These are phyloP conservation scores for Amaranthus hypochondriacus DNA, from an alignment of 148 eudicot species.

Conservation along the genomic window DNA sequence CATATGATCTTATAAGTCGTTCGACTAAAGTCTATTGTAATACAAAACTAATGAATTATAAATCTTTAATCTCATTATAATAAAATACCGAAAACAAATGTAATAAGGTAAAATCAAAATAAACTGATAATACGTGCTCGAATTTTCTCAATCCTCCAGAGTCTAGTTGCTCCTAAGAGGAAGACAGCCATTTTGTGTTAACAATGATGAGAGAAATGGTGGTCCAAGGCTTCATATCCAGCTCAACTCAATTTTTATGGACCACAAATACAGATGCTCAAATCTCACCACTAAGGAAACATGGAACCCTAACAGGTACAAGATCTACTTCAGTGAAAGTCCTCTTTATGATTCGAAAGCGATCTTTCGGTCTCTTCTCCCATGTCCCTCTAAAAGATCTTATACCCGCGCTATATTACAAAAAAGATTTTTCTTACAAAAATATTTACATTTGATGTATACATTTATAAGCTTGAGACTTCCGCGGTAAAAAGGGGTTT, in stretches of 20 bases:
- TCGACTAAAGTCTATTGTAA: too few species aligned
- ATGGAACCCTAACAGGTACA: slow-evolving; percentile 17
- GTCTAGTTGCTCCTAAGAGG: slow-evolving; percentile 13
- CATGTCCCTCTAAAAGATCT: background rate
- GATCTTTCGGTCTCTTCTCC: background rate
- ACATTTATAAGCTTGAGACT: background rate
- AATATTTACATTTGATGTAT: slow-evolving; percentile 9
- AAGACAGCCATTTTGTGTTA: slow-evolving; percentile 18
- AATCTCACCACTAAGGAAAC: slow-evolving; percentile 25
- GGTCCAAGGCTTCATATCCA: slow-evolving; percentile 15
- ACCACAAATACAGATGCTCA: slow-evolving; percentile 6
- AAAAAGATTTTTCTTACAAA: slow-evolving; percentile 1
- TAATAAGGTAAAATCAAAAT: background rate
- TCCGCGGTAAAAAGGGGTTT: background rate
- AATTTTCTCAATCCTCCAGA: background rate
- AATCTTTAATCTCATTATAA: too few species aligned
- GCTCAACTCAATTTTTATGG: slow-evolving; percentile 19
- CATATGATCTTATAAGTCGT: too few species aligned
- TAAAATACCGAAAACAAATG: too few species aligned
- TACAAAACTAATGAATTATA: too few species aligned
- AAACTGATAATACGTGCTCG: background rate
- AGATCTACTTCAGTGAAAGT: slow-evolving; percentile 22
- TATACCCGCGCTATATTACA: background rate
- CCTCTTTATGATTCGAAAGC: slow-evolving; percentile 15
- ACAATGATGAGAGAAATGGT: slow-evolving; percentile 23